Evolutionary conservation across 257 asterid species (phyloP), one percentile per base, ranked within the genome.

Genomic region (Solanum dulcamara): DNA sequence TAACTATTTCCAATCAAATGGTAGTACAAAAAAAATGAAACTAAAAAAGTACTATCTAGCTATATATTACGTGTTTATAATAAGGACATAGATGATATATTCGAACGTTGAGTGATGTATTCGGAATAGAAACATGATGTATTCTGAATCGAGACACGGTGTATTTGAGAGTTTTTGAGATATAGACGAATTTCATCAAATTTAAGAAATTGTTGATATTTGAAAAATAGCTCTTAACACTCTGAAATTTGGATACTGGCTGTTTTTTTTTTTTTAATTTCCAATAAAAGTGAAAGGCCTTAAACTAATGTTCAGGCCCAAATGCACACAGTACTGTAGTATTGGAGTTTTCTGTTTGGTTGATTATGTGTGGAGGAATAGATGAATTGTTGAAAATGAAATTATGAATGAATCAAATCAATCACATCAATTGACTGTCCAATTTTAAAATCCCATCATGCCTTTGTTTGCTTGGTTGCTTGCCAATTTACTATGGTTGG

Each of bases 321-420:
- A 59, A n/a, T 59, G 32, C 30, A n/a, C 30, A 20, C 13, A 59
- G 24, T 18, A 46, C 20, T 48, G 37, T 62, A 62, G 37, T 62
- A 13, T 64, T 71, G 80, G 80, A 71, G 9, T 71, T 37, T 71
- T 37, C 13, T 42, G 51, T 72, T 72, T 72, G 81, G 22, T 72
- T 22, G 50, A 37, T 6, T 71, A 10, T 38, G 18, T 11, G 81
- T 40, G 12, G 26, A 22, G 4, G 33, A 26, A 75, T 17, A 44
- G 38, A 44, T 42, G 55, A 75, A 75, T 75, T 42, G 53, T 46
- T 42, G 18, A 30, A 71, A 75, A 82, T 84, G n/a, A n/a, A n/a
- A n/a, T n/a, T n/a, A n/a, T n/a, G 88, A 86, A 90, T 84, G 46
- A 30, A 87, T 89, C 88, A 88, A 84, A 89, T 91, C 93, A 89